Evolutionary conservation across 805 yeast species (phyloP), one percentile per base, ranked within the genome.

Genomic region (Yarrowia keelungensis): DNA sequence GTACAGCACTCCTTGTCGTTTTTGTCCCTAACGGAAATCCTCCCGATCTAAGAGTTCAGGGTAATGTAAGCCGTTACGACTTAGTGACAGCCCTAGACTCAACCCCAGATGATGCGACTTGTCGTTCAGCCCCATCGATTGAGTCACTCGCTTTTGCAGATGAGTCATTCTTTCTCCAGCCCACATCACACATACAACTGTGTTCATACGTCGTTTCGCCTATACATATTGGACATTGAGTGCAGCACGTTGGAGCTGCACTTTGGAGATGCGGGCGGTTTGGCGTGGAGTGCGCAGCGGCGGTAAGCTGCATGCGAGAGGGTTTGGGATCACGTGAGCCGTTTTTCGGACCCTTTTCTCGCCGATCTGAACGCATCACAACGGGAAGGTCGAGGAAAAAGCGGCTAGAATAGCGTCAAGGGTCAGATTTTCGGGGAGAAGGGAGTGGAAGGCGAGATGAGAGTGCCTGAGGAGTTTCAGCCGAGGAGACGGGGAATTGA

Each of bases 291-390:
- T 12, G 54, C 35, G 50, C 50, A 46, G 39, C 54, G 39, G 39
- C 54, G 54, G 58, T 16, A 50, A 36, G 43, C 19, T 36, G 58
- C 42, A 38, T 36, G 58, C 58, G 16, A 15, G 35, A 22, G 59
- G 45, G 59, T 51, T 51, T 16, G 12, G 16, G 12, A 22, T 53
- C 59, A 53, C 59, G 59, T 53, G 59, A 53, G 45, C 59, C 59
- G 59, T 53, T 51, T 51, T 53, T 22, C 12, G 59, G 32, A 16
- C 22, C 58, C 16, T 38, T 36, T 39, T 16, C 7, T 5, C 35
- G 43, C 42, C 32, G 45, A 19, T 53, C 45, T 10, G 8, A 53
- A 38, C 4, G 7, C 7, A 26, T 26, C 7, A 26, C 7, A 26
- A 26, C 32, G 32, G 32, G 32, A 26, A 26, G 32, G 32, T 26